phyloP scores from a whole-genome alignment of 1,284 basidiomycete genomes.

The Kwoniella shivajii region DNA sequence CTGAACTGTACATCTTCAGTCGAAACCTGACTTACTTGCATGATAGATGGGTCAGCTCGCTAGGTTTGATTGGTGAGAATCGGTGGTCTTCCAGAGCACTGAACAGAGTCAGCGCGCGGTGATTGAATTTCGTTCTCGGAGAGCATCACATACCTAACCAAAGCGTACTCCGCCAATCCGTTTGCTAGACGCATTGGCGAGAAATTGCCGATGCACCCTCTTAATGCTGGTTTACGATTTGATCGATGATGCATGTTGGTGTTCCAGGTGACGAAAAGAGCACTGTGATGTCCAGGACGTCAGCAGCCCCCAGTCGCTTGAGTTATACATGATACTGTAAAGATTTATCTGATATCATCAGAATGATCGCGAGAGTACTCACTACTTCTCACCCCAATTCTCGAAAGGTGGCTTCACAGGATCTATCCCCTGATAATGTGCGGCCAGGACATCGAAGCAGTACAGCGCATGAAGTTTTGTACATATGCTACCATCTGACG shows the following conservation, averaged over 20 bases:
- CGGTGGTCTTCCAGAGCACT: constrained; percentile 59
- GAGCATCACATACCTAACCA: constrained; percentile 63
- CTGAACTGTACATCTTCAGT: background rate
- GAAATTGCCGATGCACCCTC: constrained; percentile 97
- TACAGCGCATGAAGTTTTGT: constrained; percentile 55
- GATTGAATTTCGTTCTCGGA: background rate
- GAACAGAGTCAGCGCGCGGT: background rate
- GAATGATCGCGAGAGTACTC: background rate
- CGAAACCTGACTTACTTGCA: constrained; percentile 68
- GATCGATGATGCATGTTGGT: constrained; percentile 45
- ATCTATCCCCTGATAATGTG: constrained; percentile 40
- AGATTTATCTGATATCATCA: too few relatives aligned
- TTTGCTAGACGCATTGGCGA: constrained; percentile 71
- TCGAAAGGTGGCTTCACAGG: constrained; percentile 28
- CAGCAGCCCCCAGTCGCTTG: too few relatives aligned
- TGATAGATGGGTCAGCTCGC: constrained; percentile 76
- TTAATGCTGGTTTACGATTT: constrained; percentile 61
- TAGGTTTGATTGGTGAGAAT: constrained; percentile 66
- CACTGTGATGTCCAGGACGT: constrained; percentile 65
- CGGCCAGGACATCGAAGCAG: constrained; percentile 58
- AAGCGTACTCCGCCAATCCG: constrained; percentile 85
- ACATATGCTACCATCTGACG: constrained; percentile 27
- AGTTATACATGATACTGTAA: too few relatives aligned
- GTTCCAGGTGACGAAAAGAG: constrained; percentile 97
- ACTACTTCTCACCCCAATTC: constrained; percentile 38